A percentile compares a stretch with the other conserved stretches of the same genome.
These are phyloP conservation scores for Penicillium fimorum DNA, from an alignment of 495 filamentous ascomycete species.

Conservation along the genomic window DNA sequence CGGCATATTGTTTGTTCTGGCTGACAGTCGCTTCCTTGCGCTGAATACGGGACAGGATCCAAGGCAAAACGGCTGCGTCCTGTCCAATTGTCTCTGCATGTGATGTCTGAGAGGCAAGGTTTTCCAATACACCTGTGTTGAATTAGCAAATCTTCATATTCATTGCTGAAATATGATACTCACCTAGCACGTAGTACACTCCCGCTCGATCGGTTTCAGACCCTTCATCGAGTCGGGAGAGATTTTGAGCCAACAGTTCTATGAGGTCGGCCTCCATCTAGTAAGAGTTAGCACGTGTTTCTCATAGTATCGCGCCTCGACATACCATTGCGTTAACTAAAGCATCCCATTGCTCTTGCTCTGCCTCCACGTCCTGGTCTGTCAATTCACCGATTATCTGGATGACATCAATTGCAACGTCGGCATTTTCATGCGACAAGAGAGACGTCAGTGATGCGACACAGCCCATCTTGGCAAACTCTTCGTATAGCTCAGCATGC, in stretches of 20 bases:
- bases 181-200: constrained; percentile 78
- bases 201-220: constrained; percentile 77
- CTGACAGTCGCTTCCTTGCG: constrained; percentile 57
- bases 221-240: constrained; percentile 76
- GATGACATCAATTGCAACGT: constrained; percentile 89
- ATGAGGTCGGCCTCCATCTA: constrained; percentile 76
- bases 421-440: constrained; percentile 92
- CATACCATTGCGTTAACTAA: constrained; percentile 75
- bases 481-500: constrained; percentile 78
- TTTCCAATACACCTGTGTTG: constrained; percentile 68
- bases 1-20: constrained; percentile 95
- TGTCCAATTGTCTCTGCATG: constrained; percentile 68
- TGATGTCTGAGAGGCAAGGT: constrained; percentile 68
- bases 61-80: constrained; percentile 64
- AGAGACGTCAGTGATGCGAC: constrained; percentile 73
- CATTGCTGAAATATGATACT: constrained; percentile 4
- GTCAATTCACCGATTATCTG: constrained; percentile 92
- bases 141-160: constrained; percentile 12
- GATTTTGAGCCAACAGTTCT: constrained; percentile 77
- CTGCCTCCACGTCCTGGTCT: constrained; percentile 87
- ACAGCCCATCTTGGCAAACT: constrained; percentile 79
- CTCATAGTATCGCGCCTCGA: neutral
- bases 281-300: constrained; percentile 21
- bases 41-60: constrained; percentile 72
- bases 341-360: constrained; percentile 76